phyloP scores from a whole-genome alignment of 371 early-diverging fungal species.

The Mucor velutinosus region DNA sequence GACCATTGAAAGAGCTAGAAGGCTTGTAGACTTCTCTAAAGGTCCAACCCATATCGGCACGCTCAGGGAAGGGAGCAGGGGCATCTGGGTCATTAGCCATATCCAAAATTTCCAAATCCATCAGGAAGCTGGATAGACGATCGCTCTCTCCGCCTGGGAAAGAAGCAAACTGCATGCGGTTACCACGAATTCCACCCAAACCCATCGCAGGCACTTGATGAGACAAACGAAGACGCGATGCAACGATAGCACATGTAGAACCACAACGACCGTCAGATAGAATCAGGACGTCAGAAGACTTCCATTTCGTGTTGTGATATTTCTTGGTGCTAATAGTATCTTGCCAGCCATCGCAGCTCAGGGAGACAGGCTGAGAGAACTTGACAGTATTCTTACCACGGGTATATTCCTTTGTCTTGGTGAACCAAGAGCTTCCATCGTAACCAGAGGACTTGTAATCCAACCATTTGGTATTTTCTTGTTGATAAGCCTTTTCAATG shows the following conservation, averaged over 20 bases:
- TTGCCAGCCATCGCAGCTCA: slow-evolving; percentile 29
- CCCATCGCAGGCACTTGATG: slow-evolving; percentile 56
- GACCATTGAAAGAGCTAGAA: slow-evolving; percentile 22
- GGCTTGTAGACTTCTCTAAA: slow-evolving; percentile 55
- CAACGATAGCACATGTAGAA: slow-evolving; percentile 56
- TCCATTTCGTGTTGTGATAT: slow-evolving; percentile 40
- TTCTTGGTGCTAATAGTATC: slow-evolving; percentile 17
- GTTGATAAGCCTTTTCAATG: slow-evolving; percentile 38
- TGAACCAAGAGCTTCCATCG: slow-evolving; percentile 37
- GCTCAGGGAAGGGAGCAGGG: slow-evolving; percentile 49
- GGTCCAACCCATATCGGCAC: slow-evolving; percentile 59
- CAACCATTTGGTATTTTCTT: slow-evolving; percentile 45
- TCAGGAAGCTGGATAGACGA: slow-evolving; percentile 49
- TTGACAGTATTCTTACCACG: slow-evolving; percentile 36
- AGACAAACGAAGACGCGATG: slow-evolving; percentile 50
- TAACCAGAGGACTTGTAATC: slow-evolving; percentile 35
- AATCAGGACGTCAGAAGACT: slow-evolving; percentile 40
- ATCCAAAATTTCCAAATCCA: slow-evolving; percentile 44
- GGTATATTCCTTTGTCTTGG: slow-evolving; percentile 31
- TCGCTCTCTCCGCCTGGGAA: slow-evolving; percentile 59
- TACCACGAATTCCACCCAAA: slow-evolving; percentile 55
- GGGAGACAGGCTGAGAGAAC: slow-evolving; percentile 43
- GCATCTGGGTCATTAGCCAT: slow-evolving; percentile 45
- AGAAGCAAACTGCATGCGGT: slow-evolving; percentile 55
- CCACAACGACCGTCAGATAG: slow-evolving; percentile 56